Evolutionary conservation across 2,329 filamentous ascomycete species (phyloP), one percentile per base, ranked within the genome.

Genomic region (Stachybotrys chlorohalonatus): DNA sequence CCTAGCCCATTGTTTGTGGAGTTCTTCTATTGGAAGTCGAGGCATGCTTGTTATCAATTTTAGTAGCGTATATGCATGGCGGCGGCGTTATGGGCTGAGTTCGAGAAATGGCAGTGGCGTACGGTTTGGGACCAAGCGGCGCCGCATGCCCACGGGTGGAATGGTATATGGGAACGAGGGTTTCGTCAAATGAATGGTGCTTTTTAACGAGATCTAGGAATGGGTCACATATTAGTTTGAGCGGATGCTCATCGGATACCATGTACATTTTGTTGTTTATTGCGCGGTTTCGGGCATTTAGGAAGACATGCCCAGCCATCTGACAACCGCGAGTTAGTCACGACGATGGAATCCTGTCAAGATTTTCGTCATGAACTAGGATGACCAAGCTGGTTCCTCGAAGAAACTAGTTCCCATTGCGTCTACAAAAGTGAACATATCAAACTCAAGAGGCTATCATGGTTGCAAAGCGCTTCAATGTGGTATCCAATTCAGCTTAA

Each of bases 81-180:
- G 63, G 56, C 51, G 65, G 65, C 64, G 65, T 68, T 66, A 55
- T 59, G 51, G 61, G 53, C 59, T 61, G 51, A 13, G 45, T 50
- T 52, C 55, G 50, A 52, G 55, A 47, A 53, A 49, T 17, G 16
- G 17, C 31, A 30, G 47, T 11, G 17, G 15, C 15, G 17, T 30
- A 11, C 30, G 13, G 11, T 11, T 17, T 7, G 47, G 47, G 31
- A 11, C 11, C n/a, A 17, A 6, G 17, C 15, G 47, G 5, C 7
- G 17, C 47, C 31, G 15, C 47, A 49, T 49, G 17, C 6, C 13
- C 15, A 17, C 31, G 11, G 47, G 47, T 31, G 7, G 15, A 8
- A 30, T 7, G 13, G 36, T 9, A 42, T 42, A 42, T 9, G 36
- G 36, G 13, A 42, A 42, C 36, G 36, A 13, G 24, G 24, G 4